Evolutionary conservation across 2,329 filamentous ascomycete species (phyloP).

Genomic region (Tolypocladium endophyticum): DNA sequence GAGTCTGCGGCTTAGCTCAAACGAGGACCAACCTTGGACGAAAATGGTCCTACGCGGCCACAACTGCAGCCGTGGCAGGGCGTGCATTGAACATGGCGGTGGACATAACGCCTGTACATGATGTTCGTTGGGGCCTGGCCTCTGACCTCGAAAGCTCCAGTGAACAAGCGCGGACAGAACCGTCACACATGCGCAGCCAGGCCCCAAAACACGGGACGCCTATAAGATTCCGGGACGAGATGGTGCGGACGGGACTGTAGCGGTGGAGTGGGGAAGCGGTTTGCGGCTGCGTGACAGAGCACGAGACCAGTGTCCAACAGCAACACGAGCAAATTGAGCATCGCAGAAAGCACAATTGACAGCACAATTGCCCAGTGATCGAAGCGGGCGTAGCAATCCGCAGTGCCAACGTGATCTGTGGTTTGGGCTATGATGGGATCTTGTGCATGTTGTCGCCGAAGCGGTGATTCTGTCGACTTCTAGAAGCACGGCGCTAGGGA

Average conservation of each 20-base stretch:
- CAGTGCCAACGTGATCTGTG: background rate
- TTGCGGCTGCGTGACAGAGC: background rate
- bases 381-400: background rate
- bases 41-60: background rate
- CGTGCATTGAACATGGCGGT: background rate
- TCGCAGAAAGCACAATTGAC: background rate
- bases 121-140: background rate
- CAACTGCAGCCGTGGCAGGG: background rate
- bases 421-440: background rate
- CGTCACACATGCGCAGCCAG: background rate
- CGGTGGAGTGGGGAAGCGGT: background rate
- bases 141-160: too few species aligned
- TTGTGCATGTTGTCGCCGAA: too few species aligned
- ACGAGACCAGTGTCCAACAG: background rate
- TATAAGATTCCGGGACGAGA: too few species aligned
- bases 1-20: background rate
- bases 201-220: background rate
- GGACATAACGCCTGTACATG: background rate
- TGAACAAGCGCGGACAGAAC: background rate
- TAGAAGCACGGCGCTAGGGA: constrained; percentile 11
- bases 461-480: constrained; percentile 16
- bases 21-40: background rate
- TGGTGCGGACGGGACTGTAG: background rate
- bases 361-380: background rate
- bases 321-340: background rate